phyloP scores from a whole-genome alignment of 768 basidiomycete genomes.

The Agaricus bisporus region DNA sequence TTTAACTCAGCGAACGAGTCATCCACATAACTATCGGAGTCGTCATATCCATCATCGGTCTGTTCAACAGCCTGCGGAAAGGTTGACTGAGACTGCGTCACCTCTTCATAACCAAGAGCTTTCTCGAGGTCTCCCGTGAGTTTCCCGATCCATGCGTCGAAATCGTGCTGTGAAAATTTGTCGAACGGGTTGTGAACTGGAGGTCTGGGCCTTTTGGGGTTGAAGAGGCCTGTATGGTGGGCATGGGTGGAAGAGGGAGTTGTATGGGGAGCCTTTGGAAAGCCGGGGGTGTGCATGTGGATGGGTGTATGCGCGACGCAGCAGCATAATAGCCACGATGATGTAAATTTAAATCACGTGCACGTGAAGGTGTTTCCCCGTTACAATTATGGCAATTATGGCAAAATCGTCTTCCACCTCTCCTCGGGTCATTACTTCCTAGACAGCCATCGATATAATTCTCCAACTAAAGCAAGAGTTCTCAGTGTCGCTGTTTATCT shows the following conservation, averaged over 20 bases:
- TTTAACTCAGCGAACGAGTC: conserved; percentile 53
- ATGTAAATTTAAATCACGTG: conserved; percentile 5
- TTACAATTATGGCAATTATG: no score
- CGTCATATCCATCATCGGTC: conserved; percentile 15
- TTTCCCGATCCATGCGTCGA: conserved; percentile 65
- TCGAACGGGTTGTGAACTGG: conserved; percentile 71
- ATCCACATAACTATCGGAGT: conserved; percentile 31
- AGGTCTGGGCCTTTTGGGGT: conserved; percentile 24
- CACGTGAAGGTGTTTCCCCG: no score
- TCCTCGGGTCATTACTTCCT: no score
- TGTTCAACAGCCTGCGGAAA: conserved; percentile 1
- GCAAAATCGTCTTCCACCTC: no score
- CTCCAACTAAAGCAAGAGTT: no score
- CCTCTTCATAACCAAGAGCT: conserved; percentile 50
- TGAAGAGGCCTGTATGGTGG: conserved; percentile 5
- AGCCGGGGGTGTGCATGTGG: conserved; percentile 7
- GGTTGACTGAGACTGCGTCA: conserved; percentile 10
- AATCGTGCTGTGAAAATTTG: conserved; percentile 61
- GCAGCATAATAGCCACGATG: neutral
- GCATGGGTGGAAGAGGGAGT: conserved; percentile 16
- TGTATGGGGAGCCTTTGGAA: conserved; percentile 16
- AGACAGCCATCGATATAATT: no score
- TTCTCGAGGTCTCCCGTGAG: conserved; percentile 51
- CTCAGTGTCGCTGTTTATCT: no score
- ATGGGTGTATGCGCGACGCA: conserved; percentile 12